phyloP scores from a whole-genome alignment of 768 basidiomycete species.

The Mycena olivaceomarginata region DNA sequence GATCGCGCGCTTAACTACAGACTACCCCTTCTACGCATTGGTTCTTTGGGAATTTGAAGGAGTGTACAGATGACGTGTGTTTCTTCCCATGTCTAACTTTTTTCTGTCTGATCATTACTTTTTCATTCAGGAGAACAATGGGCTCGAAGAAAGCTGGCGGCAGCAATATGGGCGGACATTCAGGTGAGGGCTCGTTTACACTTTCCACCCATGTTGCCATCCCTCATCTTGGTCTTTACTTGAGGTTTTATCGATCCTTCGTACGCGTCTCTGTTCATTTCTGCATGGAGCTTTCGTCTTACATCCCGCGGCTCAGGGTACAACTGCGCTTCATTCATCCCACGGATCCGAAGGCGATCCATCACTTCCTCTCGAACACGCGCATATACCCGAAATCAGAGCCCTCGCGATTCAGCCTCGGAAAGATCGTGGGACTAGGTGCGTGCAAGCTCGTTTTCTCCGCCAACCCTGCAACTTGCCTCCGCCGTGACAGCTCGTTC shows the following conservation, averaged over 20 bases:
- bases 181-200: not conserved
- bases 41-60: slow-evolving; percentile 28
- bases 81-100: not conserved
- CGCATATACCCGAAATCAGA: too few species aligned
- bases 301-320: not conserved
- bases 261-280: not conserved
- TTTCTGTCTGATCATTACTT: too few species aligned
- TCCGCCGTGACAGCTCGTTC: too few species aligned
- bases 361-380: too few species aligned
- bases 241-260: not conserved
- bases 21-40: slow-evolving; percentile 26
- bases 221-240: too few species aligned
- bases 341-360: slow-evolving; percentile 25
- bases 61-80: slow-evolving; percentile 15
- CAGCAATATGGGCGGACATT: slow-evolving; percentile 4
- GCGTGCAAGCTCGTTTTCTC: too few species aligned
- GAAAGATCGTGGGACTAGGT: too few species aligned
- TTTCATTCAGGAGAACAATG: not conserved
- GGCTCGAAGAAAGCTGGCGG: slow-evolving; percentile 10
- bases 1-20: too few species aligned
- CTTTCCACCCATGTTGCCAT: too few species aligned
- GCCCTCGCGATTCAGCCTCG: too few species aligned
- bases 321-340: not conserved
- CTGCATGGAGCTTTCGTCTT: too few species aligned
- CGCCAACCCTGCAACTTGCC: too few species aligned